Base-by-base conservation (phyloP, 371 early-diverging fungal genomes). In the Capillidium heterosporum region DNA sequence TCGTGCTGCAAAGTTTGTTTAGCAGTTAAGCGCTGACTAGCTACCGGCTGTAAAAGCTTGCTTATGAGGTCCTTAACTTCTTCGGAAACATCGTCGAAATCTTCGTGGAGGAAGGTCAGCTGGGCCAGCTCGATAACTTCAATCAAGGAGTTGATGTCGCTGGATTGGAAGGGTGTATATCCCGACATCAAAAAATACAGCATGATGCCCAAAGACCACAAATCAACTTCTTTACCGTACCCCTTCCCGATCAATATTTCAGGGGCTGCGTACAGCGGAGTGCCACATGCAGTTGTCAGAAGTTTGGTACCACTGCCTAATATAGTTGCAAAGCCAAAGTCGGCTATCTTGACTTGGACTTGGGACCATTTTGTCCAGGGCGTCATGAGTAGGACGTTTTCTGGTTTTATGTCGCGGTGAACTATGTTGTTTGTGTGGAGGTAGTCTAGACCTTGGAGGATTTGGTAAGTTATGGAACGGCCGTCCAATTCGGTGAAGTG, bases 351-450 rank as follows among this genome's bases (percentile, higher is more conserved):
- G 28, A 98, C 66, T 53, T 84, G 76, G 11, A 88, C 91, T 43
- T 92, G 74, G 13, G 35, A n/a, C 26, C 24, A 31, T 8, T 3
- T 49, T 28, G 32, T 17, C 31, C 2, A 24, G 23, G 21, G n/a
- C 2, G 74, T 62, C 27, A 86, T 90, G 26, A 99, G 66, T 56
- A 99, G 69, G 53, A 99, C 64, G 60, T 99, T 99, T 64, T 99
- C 99, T 23, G 92, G 92, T 68, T 94, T 93, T 50, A 93, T 87
- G 60, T 89, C 89, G 19, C 99, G 69, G 65, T 99, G 99, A 58
- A 99, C 99, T 1, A 99, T 87, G 60, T 91, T 76, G 61, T 91
- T 91, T 24, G 70, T 65, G 66, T 99, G 99, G 35, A 99, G 73
- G 64, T 97, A 97, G 2, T 71, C 43, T 15, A 55, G 8, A 41